phyloP scores from a whole-genome alignment of 2,329 filamentous ascomycete genomes.

The Cercospora sp. region DNA sequence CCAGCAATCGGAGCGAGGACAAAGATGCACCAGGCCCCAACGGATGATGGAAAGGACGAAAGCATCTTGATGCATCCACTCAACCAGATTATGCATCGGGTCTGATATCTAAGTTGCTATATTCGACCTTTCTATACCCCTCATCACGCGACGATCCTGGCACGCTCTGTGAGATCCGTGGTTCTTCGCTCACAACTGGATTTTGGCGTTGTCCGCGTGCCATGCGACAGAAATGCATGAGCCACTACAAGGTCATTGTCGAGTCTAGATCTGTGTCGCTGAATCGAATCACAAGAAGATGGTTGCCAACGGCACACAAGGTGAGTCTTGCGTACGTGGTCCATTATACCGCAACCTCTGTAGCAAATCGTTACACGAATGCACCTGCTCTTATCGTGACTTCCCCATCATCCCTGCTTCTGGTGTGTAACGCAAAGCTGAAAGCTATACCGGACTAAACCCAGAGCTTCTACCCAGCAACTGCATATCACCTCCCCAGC shows the following conservation, averaged over 20 bases:
- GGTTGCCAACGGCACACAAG: background rate
- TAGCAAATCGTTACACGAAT: background rate
- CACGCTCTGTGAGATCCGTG: background rate
- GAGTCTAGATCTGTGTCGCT: background rate
- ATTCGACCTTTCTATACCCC: background rate
- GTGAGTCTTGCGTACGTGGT: background rate
- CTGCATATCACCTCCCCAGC: background rate
- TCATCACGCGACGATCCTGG: background rate
- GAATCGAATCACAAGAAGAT: background rate
- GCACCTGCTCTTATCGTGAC: background rate
- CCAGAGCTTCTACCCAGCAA: background rate
- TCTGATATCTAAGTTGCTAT: background rate
- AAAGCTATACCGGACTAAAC: background rate
- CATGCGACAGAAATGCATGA: background rate
- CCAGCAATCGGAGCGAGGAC: background rate
- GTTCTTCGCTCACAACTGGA: background rate
- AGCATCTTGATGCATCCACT: background rate
- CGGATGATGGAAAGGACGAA: constrained; percentile 1
- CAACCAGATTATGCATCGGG: background rate
- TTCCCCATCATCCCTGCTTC: background rate
- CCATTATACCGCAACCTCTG: background rate
- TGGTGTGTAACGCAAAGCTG: background rate
- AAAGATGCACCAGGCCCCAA: constrained; percentile 1
- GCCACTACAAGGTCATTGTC: background rate
- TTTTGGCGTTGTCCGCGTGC: background rate